Conservation (phyloP, 495 filamentous ascomycete species). For the Elasticomyces elasticus region DNA sequence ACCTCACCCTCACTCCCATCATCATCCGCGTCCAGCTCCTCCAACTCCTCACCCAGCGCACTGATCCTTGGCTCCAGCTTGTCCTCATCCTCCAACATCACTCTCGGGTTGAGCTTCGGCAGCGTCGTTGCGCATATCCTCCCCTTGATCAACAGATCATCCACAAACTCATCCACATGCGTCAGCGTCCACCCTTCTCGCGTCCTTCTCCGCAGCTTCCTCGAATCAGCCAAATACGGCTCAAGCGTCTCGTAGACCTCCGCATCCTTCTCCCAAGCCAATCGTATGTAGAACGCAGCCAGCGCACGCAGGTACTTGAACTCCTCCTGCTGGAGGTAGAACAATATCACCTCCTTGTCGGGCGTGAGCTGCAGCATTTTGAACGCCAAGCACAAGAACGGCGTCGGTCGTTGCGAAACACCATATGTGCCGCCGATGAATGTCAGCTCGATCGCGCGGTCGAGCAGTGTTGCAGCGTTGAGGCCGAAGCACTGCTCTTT, state of each 20-base stretch:
- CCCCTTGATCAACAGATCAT: constrained; percentile 82
- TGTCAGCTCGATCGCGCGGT: constrained; percentile 77
- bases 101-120: constrained; percentile 78
- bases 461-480: constrained; percentile 80
- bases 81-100: constrained; percentile 81
- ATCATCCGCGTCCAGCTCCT: constrained; percentile 65
- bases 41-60: constrained; percentile 69
- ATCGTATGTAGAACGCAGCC: constrained; percentile 83
- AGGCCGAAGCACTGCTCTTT: constrained; percentile 96
- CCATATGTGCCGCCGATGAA: constrained; percentile 81
- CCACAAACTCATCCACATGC: constrained; percentile 86
- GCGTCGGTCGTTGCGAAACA: constrained; percentile 68
- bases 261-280: constrained; percentile 67
- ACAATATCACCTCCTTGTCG: constrained; percentile 62
- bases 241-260: constrained; percentile 75
- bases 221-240: constrained; percentile 67
- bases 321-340: constrained; percentile 51
- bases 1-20: constrained; percentile 32
- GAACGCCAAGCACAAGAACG: constrained; percentile 90
- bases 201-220: constrained; percentile 69
- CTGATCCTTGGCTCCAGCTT: constrained; percentile 77
- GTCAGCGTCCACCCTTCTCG: constrained; percentile 63
- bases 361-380: constrained; percentile 88
- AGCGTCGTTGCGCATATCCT: constrained; percentile 84
- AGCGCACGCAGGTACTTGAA: constrained; percentile 70